Percentiles rank a stretch among this genome's conserved stretches.
phyloP scores from a whole-genome alignment of 2,329 filamentous ascomycete genomes.

The Atkinsonella hypoxylon region DNA sequence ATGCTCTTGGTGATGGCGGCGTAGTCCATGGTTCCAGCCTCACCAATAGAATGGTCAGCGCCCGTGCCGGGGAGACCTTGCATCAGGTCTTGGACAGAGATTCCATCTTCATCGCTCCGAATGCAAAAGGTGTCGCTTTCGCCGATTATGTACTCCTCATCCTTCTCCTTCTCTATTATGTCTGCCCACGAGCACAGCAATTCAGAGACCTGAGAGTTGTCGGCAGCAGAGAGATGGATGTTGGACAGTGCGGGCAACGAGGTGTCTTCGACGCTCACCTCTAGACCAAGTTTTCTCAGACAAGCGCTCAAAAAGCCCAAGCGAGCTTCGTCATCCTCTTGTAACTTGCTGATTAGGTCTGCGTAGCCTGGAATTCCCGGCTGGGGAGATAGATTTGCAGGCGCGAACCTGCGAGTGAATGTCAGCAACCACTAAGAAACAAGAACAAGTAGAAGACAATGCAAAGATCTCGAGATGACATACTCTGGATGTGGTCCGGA shows the following conservation, averaged over 20 bases:
- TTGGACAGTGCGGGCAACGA: conserved; percentile 68
- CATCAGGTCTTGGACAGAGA: conserved; percentile 43
- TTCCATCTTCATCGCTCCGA: conserved; percentile 51
- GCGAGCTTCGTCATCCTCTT: conserved; percentile 57
- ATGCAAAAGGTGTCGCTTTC: conserved; percentile 77
- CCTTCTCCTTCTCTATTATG: conserved; percentile 52
- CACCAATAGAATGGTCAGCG: conserved; percentile 13
- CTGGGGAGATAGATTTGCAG: conserved; percentile 60
- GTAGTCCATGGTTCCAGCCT: conserved; percentile 61
- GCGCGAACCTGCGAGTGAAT: conserved; percentile 55
- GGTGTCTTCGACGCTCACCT: conserved; percentile 56
- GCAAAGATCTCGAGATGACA: conserved; percentile 6
- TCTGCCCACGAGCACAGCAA: conserved; percentile 56
- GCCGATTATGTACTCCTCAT: conserved; percentile 61
- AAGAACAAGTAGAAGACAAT: neutral
- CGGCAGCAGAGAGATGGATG: conserved; percentile 66
- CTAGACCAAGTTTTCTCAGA: conserved; percentile 68
- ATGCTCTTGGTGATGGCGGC: conserved; percentile 61
- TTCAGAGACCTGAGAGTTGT: conserved; percentile 52
- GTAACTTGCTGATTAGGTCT: conserved; percentile 54
- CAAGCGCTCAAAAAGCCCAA: conserved; percentile 68
- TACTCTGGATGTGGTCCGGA: conserved; percentile 90
- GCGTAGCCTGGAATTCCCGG: conserved; percentile 57
- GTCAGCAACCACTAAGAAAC: conserved; percentile 5
- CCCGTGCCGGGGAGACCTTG: conserved; percentile 32